Percentiles rank a stretch among this genome's conserved stretches.
Evolutionary conservation across 805 yeast genomes (phyloP).

Genomic region (Scheffersomyces ergatensis): DNA sequence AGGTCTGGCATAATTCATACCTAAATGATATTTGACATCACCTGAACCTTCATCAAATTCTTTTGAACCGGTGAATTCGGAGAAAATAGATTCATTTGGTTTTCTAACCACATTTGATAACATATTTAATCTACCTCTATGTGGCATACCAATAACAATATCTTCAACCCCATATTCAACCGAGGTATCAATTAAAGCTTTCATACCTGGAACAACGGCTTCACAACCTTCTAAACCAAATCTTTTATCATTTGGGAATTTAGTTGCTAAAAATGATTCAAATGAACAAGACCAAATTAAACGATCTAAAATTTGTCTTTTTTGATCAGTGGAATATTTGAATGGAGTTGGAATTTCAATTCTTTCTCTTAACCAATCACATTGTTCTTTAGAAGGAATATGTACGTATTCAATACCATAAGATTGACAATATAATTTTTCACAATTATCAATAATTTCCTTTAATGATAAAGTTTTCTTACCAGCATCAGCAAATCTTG

Average conservation of each 20-base stretch:
- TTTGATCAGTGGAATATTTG: constrained; percentile 81
- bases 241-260: constrained; percentile 97
- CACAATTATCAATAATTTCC: constrained; percentile 77
- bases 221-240: constrained; percentile 99
- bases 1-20: constrained; percentile 99
- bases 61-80: constrained; percentile 91
- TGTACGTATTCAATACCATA: constrained; percentile 96
- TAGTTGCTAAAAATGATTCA: constrained; percentile 88
- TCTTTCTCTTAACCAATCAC: constrained; percentile 98
- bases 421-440: constrained; percentile 78
- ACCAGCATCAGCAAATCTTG: constrained; percentile 74
- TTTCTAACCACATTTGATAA: constrained; percentile 97
- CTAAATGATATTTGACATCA: constrained; percentile 98
- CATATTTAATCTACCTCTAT: constrained; percentile 98
- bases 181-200: constrained; percentile 89
- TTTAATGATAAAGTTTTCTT: constrained; percentile 67
- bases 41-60: constrained; percentile 96
- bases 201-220: constrained; percentile 93
- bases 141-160: constrained; percentile 98
- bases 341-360: constrained; percentile 89
- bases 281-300: constrained; percentile 95
- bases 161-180: constrained; percentile 94
- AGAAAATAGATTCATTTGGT: constrained; percentile 96
- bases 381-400: constrained; percentile 90
- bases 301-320: constrained; percentile 94